Conservation (phyloP, 441 rosid species). For the Biscutella laevigata region DNA sequence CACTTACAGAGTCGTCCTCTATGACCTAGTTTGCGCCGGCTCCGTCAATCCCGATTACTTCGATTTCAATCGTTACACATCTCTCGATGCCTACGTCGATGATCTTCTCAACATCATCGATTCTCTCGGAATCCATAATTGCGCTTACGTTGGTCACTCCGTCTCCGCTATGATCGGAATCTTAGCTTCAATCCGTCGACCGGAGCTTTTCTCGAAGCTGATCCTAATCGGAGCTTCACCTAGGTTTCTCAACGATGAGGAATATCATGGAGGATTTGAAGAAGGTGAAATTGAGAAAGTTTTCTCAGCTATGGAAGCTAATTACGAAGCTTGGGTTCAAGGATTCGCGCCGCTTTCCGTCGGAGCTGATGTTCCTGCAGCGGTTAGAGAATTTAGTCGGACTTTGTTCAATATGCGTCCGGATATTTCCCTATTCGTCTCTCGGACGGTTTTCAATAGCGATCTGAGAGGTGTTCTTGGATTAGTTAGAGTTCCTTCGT, state of each 20-base stretch:
- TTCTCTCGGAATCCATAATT: slow-evolving; percentile 37
- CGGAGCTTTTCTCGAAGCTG: slow-evolving; percentile 52
- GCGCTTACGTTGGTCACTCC: slow-evolving; percentile 61
- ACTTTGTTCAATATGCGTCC: slow-evolving; percentile 71
- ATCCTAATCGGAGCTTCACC: slow-evolving; percentile 60
- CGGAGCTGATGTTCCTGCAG: slow-evolving; percentile 59
- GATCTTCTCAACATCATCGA: slow-evolving; percentile 52
- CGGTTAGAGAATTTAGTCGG: slow-evolving; percentile 61
- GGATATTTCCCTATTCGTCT: slow-evolving; percentile 51
- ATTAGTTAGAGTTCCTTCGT: slow-evolving; percentile 40
- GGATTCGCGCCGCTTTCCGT: slow-evolving; percentile 55
- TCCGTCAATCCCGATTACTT: slow-evolving; percentile 59
- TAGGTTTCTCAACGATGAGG: slow-evolving; percentile 52
- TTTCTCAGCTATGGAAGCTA: slow-evolving; percentile 50
- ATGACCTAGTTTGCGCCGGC: slow-evolving; percentile 62
- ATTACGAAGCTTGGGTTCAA: slow-evolving; percentile 56
- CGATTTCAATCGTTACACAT: slow-evolving; percentile 44
- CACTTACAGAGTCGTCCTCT: slow-evolving; percentile 38
- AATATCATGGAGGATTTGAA: slow-evolving; percentile 56
- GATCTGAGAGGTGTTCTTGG: slow-evolving; percentile 57
- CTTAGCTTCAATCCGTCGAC: slow-evolving; percentile 57
- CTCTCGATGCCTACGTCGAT: slow-evolving; percentile 53
- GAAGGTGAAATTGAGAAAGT: slow-evolving; percentile 40
- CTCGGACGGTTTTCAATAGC: slow-evolving; percentile 41
- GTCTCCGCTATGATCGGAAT: slow-evolving; percentile 64